phyloP scores from a whole-genome alignment of 768 basidiomycete species.

The Xanthoconium stramineum region DNA sequence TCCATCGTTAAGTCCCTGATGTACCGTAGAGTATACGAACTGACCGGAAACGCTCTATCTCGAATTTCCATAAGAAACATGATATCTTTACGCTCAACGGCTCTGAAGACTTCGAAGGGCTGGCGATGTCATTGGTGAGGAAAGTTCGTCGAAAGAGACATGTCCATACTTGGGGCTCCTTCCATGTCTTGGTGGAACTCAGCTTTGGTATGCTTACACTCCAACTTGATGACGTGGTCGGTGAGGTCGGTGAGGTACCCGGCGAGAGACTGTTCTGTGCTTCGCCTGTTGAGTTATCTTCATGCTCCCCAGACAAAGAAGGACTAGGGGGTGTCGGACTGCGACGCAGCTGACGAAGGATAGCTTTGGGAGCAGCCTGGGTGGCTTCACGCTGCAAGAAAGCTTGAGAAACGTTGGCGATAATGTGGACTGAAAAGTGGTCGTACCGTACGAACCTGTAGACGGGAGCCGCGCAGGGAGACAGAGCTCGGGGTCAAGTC shows the following conservation, averaged over 20 bases:
- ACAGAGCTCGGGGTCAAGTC: conserved; percentile 50
- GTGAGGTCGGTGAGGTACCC: conserved; percentile 22
- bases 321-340: conserved; percentile 36
- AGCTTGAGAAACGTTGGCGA: conserved; percentile 40
- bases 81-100: conserved; percentile 82
- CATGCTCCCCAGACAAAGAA: conserved; percentile 19
- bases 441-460: conserved; percentile 41
- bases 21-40: conserved; percentile 23
- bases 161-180: conserved; percentile 48
- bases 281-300: conserved; percentile 7
- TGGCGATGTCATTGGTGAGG: conserved; percentile 17
- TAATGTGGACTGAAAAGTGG: conserved; percentile 4
- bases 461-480: conserved; percentile 70
- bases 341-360: conserved; percentile 52
- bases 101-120: conserved; percentile 72
- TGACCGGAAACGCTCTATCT: conserved; percentile 74
- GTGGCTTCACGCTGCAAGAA: conserved; percentile 74
- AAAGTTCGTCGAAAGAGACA: neutral
- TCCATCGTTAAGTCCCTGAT: neutral
- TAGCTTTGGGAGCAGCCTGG: conserved; percentile 50
- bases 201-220: conserved; percentile 13
- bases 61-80: conserved; percentile 80
- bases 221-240: conserved; percentile 14
- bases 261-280: conserved; percentile 17
- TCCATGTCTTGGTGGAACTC: conserved; percentile 36